Evolutionary conservation across 495 filamentous ascomycete genomes (phyloP).

Genomic region (Monascus purpureus): DNA sequence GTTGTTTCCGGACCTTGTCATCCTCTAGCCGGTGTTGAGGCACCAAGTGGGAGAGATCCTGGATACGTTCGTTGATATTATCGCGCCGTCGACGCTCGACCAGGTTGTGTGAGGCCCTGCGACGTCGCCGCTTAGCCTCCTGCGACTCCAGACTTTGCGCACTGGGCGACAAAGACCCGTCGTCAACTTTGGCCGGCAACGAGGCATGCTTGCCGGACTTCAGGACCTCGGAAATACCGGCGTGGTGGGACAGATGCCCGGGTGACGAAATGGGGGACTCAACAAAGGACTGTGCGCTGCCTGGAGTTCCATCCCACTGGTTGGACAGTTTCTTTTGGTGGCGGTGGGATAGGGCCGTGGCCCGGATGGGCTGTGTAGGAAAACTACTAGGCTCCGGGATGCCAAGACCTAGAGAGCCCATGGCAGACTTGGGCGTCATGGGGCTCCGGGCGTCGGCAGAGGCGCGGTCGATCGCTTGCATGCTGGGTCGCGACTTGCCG

Average conservation of each 20-base stretch:
- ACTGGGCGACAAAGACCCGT: constrained; percentile 29
- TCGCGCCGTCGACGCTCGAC: constrained; percentile 90
- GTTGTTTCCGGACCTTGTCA: constrained; percentile 89
- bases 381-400: constrained; percentile 56
- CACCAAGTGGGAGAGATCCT: constrained; percentile 87
- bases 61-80: constrained; percentile 97
- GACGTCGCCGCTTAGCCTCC: constrained; percentile 80
- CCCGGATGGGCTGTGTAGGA: constrained; percentile 60
- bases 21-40: constrained; percentile 88
- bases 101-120: constrained; percentile 89
- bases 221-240: constrained; percentile 55
- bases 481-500: constrained; percentile 40
- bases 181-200: constrained; percentile 53
- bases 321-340: constrained; percentile 72
- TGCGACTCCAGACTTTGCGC: constrained; percentile 52
- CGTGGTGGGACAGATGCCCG: constrained; percentile 38
- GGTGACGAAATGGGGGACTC: constrained; percentile 74
- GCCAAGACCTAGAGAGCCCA: constrained; percentile 42
- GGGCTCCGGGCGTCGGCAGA: constrained; percentile 58
- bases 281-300: constrained; percentile 62
- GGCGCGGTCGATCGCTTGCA: constrained; percentile 55
- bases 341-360: constrained; percentile 40
- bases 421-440: constrained; percentile 60
- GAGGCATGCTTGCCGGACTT: constrained; percentile 58
- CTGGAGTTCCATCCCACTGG: constrained; percentile 71